Percentiles rank a stretch among this genome's conserved stretches.
These are phyloP conservation scores for Leccinellum rugosiceps DNA, from an alignment of 768 basidiomycete species.

Conservation along the genomic window DNA sequence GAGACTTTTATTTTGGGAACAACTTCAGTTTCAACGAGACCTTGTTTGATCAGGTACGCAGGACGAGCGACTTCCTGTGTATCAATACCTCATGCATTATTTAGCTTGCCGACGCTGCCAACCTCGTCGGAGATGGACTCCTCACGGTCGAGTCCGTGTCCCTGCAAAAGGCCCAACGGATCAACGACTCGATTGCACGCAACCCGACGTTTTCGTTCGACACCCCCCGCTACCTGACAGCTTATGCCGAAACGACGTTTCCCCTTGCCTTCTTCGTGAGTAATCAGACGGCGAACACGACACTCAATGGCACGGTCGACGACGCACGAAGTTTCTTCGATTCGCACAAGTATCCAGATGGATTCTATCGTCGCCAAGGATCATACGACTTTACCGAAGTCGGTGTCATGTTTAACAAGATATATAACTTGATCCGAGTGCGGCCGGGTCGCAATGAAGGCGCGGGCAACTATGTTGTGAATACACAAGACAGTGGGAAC, in stretches of 20 bases:
- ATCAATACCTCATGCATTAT: background rate
- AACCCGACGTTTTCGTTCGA: constrained; percentile 23
- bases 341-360: constrained; percentile 14
- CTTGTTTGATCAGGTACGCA: constrained; percentile 19
- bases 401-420: background rate
- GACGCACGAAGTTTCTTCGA: constrained; percentile 21
- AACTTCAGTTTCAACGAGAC: constrained; percentile 28
- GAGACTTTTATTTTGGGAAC: constrained; percentile 25
- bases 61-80: background rate
- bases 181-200: constrained; percentile 26
- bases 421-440: constrained; percentile 4
- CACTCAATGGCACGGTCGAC: constrained; percentile 12
- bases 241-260: constrained; percentile 21
- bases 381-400: constrained; percentile 8
- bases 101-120: constrained; percentile 16
- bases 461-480: constrained; percentile 11
- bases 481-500: background rate
- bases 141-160: constrained; percentile 22
- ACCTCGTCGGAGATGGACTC: constrained; percentile 14
- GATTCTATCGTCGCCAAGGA: constrained; percentile 18
- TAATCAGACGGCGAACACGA: constrained; percentile 20
- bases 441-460: constrained; percentile 19
- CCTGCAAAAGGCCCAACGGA: constrained; percentile 20
- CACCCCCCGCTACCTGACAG: constrained; percentile 19
- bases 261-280: constrained; percentile 25